phyloP scores from a whole-genome alignment of 2,329 filamentous ascomycete genomes.

The Neopestalotiopsis rosae region DNA sequence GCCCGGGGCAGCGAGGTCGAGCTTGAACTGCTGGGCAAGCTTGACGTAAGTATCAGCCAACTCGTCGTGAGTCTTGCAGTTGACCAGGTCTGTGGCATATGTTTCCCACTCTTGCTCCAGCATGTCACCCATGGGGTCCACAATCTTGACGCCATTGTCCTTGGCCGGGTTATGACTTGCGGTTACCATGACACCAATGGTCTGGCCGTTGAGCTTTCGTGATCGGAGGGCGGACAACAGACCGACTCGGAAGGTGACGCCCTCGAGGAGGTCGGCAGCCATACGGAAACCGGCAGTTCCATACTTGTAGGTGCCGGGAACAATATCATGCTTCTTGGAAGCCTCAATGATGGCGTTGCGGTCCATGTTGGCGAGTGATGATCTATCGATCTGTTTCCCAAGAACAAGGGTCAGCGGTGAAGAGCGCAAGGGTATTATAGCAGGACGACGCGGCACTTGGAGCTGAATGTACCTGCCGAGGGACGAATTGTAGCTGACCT shows the following conservation, averaged over 20 bases:
- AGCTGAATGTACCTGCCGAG: neutral
- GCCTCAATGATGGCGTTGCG: constrained; percentile 60
- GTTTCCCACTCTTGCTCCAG: constrained; percentile 93
- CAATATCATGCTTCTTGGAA: constrained; percentile 67
- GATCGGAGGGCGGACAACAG: constrained; percentile 88
- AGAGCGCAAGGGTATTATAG: neutral
- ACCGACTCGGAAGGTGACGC: constrained; percentile 90
- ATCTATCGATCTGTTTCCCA: neutral
- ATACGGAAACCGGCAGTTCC: constrained; percentile 73
- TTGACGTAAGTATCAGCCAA: constrained; percentile 78
- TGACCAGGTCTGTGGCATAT: constrained; percentile 87
- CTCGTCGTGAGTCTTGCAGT: constrained; percentile 76
- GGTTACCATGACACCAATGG: constrained; percentile 96
- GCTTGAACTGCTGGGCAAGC: constrained; percentile 76
- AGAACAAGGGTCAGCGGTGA: constrained; percentile 6
- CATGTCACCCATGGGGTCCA: constrained; percentile 98
- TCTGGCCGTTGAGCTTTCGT: constrained; percentile 85
- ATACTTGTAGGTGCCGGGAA: constrained; percentile 62
- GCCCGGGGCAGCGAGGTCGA: constrained; percentile 72
- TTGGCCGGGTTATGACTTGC: constrained; percentile 89
- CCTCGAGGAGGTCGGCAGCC: constrained; percentile 82
- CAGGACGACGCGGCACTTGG: neutral
- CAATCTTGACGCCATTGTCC: constrained; percentile 94
- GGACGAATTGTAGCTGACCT: neutral
- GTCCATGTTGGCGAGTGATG: constrained; percentile 49